Evolutionary conservation across 176 grass and related monocot genomes (phyloP).

Genomic region (Cenchrus fungigraminus): DNA sequence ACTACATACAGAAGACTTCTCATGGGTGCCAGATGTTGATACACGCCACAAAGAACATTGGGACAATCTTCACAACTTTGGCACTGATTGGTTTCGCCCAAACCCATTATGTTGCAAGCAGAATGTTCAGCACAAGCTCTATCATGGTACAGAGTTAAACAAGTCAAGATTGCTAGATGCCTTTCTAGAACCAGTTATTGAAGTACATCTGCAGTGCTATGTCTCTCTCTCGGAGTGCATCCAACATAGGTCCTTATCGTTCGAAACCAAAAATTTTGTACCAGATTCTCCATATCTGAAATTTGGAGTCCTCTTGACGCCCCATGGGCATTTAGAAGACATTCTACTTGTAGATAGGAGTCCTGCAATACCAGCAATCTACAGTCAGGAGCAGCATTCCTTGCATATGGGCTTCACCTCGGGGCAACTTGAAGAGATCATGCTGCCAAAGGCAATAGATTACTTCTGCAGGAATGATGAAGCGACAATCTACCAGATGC

Average conservation of each 20-base stretch:
- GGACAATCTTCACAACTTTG: constrained; percentile 2
- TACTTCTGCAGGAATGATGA: not conserved
- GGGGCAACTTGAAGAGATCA: constrained; percentile 3
- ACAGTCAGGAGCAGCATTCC: not conserved
- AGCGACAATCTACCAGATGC: not conserved
- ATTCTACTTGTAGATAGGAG: not conserved
- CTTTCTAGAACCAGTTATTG: not conserved
- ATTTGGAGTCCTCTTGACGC: not conserved
- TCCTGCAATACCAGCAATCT: not conserved
- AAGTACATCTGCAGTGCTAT: not conserved
- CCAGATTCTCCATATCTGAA: constrained; percentile 3
- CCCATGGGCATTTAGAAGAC: not conserved
- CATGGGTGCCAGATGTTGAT: constrained; percentile 3
- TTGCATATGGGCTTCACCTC: not conserved
- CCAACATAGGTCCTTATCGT: not conserved
- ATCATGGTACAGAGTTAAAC: not conserved
- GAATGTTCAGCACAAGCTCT: not conserved
- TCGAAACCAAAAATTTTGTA: not conserved
- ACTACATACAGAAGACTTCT: not conserved
- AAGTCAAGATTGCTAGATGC: not conserved
- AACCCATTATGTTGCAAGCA: constrained; percentile 7
- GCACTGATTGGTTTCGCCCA: constrained; percentile 9
- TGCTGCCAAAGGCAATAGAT: constrained; percentile 5
- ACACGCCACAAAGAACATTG: constrained; percentile 7
- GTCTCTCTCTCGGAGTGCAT: not conserved